These are phyloP conservation scores for Nicotiana tomentosiformis DNA, from an alignment of 257 asterid genomes.

Conservation along the genomic window DNA sequence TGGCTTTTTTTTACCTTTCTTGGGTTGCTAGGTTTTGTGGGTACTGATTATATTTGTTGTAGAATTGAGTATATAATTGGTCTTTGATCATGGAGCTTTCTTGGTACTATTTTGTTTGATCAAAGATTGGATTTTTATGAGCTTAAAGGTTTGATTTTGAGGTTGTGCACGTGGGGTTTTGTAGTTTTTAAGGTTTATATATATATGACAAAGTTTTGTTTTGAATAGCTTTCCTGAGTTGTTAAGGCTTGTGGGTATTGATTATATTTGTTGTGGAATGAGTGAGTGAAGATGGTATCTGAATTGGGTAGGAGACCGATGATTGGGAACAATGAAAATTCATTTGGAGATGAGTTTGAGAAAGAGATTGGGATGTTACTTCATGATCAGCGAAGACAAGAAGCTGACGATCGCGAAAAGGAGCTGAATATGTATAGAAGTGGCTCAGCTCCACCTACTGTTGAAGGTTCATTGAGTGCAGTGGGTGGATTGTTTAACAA, in stretches of 20 bases:
- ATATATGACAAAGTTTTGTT: neutral
- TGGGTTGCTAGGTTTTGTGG: neutral
- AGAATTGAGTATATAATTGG: neutral
- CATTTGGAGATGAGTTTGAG: conserved; percentile 80
- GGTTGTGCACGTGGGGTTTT: conserved; percentile 5
- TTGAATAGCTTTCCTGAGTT: neutral
- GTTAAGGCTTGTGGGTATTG: conserved; percentile 1
- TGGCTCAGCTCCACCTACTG: conserved; percentile 99
- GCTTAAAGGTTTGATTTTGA: neutral
- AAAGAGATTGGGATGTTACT: conserved; percentile 75
- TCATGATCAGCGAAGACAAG: conserved; percentile 68
- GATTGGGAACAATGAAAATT: conserved; percentile 62
- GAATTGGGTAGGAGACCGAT: conserved; percentile 70
- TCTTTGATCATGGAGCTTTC: neutral
- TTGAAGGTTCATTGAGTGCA: conserved; percentile 88
- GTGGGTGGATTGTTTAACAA: conserved; percentile 80
- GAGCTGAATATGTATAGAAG: conserved; percentile 91
- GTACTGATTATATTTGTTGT: neutral
- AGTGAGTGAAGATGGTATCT: conserved; percentile 47
- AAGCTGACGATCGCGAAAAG: conserved; percentile 74
- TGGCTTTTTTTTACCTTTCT: neutral
- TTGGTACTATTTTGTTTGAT: neutral
- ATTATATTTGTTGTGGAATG: neutral
- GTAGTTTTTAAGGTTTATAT: neutral
- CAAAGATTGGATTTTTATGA: neutral